phyloP scores from a whole-genome alignment of 2,329 filamentous ascomycete species.

The Triangularia verruculosa region DNA sequence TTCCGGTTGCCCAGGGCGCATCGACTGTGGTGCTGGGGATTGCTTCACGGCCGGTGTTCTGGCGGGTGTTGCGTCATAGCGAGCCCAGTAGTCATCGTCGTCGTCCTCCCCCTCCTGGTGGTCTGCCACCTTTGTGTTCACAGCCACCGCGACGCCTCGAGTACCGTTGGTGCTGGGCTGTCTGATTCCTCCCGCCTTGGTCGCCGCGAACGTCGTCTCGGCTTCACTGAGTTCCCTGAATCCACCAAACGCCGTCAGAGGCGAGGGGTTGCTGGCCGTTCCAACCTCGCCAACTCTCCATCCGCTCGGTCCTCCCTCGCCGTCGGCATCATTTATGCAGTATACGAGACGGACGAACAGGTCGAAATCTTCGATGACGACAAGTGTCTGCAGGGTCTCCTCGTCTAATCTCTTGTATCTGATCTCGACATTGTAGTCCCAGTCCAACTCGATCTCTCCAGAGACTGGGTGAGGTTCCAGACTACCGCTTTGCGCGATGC shows the following conservation, averaged over 20 bases:
- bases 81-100: conserved; percentile 77
- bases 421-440: conserved; percentile 59
- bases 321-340: conserved; percentile 64
- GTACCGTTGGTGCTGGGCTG: conserved; percentile 17
- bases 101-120: conserved; percentile 58
- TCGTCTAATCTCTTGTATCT: conserved; percentile 67
- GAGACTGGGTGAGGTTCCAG: conserved; percentile 79
- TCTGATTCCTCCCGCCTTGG: conserved; percentile 13
- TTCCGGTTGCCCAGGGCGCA: conserved; percentile 32
- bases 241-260: conserved; percentile 54
- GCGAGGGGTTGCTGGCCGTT: conserved; percentile 53
- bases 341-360: conserved; percentile 67
- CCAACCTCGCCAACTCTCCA: conserved; percentile 73
- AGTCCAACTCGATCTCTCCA: conserved; percentile 74
- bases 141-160: conserved; percentile 20
- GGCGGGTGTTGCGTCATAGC: conserved; percentile 69
- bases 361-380: conserved; percentile 56
- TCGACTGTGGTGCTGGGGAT: conserved; percentile 56
- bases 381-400: conserved; percentile 70
- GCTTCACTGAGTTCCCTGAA: conserved; percentile 55
- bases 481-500: conserved; percentile 58
- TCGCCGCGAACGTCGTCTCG: conserved; percentile 50
- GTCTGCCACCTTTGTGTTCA: conserved; percentile 4
- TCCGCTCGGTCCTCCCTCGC: conserved; percentile 57
- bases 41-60: conserved; percentile 60